Conservation (phyloP, 1,284 basidiomycete genomes). For the Ustilago hordei region DNA sequence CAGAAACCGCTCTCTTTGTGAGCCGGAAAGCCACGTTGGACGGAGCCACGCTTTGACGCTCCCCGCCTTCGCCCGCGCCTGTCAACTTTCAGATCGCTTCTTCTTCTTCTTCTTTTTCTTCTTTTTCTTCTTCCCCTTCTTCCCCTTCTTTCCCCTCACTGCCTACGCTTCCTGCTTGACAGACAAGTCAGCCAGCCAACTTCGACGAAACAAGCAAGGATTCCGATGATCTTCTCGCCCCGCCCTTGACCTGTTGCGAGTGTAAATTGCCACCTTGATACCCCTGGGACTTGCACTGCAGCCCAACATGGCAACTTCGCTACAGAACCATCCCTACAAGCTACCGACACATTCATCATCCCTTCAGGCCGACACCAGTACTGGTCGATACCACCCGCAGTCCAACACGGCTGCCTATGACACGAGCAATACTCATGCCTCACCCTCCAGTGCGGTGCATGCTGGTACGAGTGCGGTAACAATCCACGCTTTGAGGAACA, state of each 20-base stretch:
- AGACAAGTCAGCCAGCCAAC: not conserved
- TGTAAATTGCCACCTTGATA: not conserved
- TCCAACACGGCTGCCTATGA: not conserved
- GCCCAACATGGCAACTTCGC: slow-evolving; percentile 11
- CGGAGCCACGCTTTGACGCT: not conserved
- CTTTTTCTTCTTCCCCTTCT: not conserved
- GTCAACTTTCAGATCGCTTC: slow-evolving; percentile 2
- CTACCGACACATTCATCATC: not conserved
- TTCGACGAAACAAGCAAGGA: too few species aligned
- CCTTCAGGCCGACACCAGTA: not conserved
- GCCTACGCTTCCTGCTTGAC: not conserved
- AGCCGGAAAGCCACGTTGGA: not conserved
- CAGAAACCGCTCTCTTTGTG: not conserved
- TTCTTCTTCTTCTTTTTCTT: not conserved
- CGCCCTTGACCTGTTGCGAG: not conserved
- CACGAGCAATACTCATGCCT: not conserved
- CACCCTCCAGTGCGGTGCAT: not conserved
- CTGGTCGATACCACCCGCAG: not conserved
- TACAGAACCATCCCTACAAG: slow-evolving; percentile 16
- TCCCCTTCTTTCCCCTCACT: not conserved
- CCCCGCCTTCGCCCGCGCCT: slow-evolving; percentile 2
- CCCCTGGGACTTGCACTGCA: not conserved
- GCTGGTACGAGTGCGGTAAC: not conserved
- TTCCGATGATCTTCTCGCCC: not conserved
- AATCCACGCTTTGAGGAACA: not conserved